Conservation (phyloP, 1,139 yeast genomes). For the Nakaseomyces sp. region DNA sequence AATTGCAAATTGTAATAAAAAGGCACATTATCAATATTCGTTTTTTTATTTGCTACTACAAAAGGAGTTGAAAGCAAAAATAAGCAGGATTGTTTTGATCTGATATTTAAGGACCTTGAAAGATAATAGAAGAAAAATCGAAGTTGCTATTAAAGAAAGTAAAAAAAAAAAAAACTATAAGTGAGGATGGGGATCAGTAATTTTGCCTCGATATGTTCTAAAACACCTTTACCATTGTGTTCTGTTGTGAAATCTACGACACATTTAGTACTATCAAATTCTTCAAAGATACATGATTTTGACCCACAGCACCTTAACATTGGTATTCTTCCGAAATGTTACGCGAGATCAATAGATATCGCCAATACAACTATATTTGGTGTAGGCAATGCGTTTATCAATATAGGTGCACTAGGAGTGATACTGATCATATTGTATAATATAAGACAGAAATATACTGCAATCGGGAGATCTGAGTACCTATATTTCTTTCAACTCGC, state of each 20-base stretch:
- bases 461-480: slow-evolving; percentile 87
- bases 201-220: slow-evolving; percentile 56
- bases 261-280: slow-evolving; percentile 22
- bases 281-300: slow-evolving; percentile 19
- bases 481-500: slow-evolving; percentile 58
- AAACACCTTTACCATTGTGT: slow-evolving; percentile 72
- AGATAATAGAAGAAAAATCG: too few species aligned
- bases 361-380: slow-evolving; percentile 90
- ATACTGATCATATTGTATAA: slow-evolving; percentile 67
- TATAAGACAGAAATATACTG: slow-evolving; percentile 78
- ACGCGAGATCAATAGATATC: slow-evolving; percentile 73
- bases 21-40: too few species aligned
- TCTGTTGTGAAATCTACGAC: slow-evolving; percentile 27
- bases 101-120: too few species aligned
- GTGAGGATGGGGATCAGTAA: slow-evolving; percentile 51
- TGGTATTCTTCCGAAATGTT: slow-evolving; percentile 71
- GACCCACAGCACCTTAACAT: slow-evolving; percentile 20
- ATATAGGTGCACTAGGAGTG: slow-evolving; percentile 62
- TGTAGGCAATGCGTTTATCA: slow-evolving; percentile 81
- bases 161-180: neutral
- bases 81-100: too few species aligned
- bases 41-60: too few species aligned
- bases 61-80: too few species aligned
- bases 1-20: too few species aligned
- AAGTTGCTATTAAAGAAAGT: too few species aligned